phyloP scores from a whole-genome alignment of 108 stramenopile species.

The Discostella stelligeroides region DNA sequence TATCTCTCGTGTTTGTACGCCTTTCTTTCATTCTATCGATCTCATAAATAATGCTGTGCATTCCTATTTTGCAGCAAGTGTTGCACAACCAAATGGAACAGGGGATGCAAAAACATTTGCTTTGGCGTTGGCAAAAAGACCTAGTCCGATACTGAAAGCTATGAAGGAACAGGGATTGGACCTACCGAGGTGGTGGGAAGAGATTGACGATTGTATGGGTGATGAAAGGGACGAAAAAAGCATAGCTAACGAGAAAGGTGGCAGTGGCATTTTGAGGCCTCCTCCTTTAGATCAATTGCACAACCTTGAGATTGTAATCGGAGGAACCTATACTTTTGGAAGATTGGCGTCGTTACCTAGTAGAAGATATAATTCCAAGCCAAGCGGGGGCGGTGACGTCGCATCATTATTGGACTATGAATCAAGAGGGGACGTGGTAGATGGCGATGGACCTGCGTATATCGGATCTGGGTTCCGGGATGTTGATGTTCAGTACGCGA shows the following conservation, averaged over 20 bases:
- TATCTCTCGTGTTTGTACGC: background rate
- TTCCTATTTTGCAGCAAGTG: slow-evolving; percentile 22
- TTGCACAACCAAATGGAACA: slow-evolving; percentile 76
- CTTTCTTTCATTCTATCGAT: background rate
- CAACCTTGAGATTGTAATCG: slow-evolving; percentile 78
- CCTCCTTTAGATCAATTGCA: slow-evolving; percentile 77
- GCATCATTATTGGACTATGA: slow-evolving; percentile 45
- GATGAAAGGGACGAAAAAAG: slow-evolving; percentile 7
- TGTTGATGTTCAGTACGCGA: slow-evolving; percentile 1
- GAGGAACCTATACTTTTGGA: slow-evolving; percentile 68
- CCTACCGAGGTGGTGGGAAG: slow-evolving; percentile 52
- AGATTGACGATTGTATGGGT: background rate
- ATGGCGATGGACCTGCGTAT: slow-evolving; percentile 19
- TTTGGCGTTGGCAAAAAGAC: slow-evolving; percentile 64
- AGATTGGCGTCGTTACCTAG: slow-evolving; percentile 56
- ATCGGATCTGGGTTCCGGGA: slow-evolving; percentile 20
- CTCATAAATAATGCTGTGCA: background rate
- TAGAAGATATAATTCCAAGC: slow-evolving; percentile 25
- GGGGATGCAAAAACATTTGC: slow-evolving; percentile 59
- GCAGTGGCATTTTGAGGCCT: slow-evolving; percentile 62
- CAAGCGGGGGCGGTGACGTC: slow-evolving; percentile 18
- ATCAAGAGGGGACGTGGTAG: slow-evolving; percentile 36
- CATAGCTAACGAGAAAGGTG: slow-evolving; percentile 17
- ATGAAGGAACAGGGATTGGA: slow-evolving; percentile 69
- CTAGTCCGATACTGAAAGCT: slow-evolving; percentile 63